Evolutionary conservation across 1,284 basidiomycete genomes (phyloP).

Genomic region (Irpex sp.): DNA sequence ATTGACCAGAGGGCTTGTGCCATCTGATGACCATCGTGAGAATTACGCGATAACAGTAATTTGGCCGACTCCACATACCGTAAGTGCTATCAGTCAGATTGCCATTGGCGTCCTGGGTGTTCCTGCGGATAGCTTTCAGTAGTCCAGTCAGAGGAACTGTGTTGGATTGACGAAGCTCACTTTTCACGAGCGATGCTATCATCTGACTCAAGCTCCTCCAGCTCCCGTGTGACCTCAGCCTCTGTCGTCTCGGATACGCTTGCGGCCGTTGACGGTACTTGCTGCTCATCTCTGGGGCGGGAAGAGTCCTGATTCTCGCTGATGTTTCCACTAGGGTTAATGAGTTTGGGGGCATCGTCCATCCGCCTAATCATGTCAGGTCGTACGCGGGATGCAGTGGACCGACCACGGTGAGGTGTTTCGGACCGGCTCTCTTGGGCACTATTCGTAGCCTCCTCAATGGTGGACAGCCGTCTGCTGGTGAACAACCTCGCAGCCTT

Average conservation of each 20-base stretch:
- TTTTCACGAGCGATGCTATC: slow-evolving; percentile 15
- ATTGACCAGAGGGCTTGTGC: background rate
- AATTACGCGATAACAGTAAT: background rate
- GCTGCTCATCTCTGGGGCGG: background rate
- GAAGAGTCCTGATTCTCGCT: slow-evolving; percentile 35
- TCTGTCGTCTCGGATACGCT: slow-evolving; percentile 8
- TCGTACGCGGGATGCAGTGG: slow-evolving; percentile 34
- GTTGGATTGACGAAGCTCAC: background rate
- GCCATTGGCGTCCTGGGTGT: background rate
- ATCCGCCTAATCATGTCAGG: slow-evolving; percentile 86
- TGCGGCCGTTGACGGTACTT: background rate
- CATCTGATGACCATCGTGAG: background rate
- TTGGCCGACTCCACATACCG: background rate
- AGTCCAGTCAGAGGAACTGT: background rate
- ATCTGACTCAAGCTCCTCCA: slow-evolving; percentile 5
- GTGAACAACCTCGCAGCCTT: slow-evolving; percentile 12
- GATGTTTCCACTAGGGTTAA: slow-evolving; percentile 80
- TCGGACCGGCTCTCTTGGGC: slow-evolving; percentile 1
- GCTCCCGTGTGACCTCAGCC: background rate
- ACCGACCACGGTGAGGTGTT: slow-evolving; percentile 13
- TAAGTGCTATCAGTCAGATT: background rate
- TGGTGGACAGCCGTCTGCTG: slow-evolving; percentile 10
- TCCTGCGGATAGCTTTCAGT: background rate
- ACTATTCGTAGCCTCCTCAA: background rate
- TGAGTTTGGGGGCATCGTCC: slow-evolving; percentile 73